Evolutionary conservation across 2,329 filamentous ascomycete species (phyloP).

Genomic region (Diaporthe sp.): DNA sequence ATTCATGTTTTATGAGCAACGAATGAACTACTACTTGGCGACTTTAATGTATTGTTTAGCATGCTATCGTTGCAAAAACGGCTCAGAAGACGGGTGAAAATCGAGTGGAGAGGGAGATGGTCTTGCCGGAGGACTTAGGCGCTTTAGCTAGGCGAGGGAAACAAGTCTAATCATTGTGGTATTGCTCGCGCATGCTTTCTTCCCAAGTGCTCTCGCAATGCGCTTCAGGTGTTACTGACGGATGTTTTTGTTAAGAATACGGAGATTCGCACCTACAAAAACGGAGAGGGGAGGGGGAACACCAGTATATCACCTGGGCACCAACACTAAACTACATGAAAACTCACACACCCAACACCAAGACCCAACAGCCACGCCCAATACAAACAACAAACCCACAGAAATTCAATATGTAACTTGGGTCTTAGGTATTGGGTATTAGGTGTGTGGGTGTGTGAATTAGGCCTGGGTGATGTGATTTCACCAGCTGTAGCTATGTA

Average conservation of each 20-base stretch:
- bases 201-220: not conserved
- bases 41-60: constrained; percentile 7
- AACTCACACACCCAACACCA: too few species aligned
- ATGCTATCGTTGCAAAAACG: not conserved
- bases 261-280: too few species aligned
- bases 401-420: too few species aligned
- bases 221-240: not conserved
- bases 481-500: too few species aligned
- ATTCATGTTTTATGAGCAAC: constrained; percentile 20
- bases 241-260: not conserved
- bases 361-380: too few species aligned
- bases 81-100: not conserved
- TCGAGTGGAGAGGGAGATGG: not conserved
- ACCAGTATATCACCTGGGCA: too few species aligned
- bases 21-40: not conserved
- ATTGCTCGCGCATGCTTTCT: not conserved
- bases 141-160: not conserved
- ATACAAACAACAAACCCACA: too few species aligned
- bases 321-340: too few species aligned
- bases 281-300: too few species aligned
- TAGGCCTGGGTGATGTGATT: too few species aligned
- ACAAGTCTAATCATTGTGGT: not conserved
- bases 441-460: too few species aligned
- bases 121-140: not conserved
- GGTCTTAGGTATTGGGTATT: too few species aligned